Evolutionary conservation across 1,284 basidiomycete species (phyloP).

Genomic region (Tylopilus sp.): DNA sequence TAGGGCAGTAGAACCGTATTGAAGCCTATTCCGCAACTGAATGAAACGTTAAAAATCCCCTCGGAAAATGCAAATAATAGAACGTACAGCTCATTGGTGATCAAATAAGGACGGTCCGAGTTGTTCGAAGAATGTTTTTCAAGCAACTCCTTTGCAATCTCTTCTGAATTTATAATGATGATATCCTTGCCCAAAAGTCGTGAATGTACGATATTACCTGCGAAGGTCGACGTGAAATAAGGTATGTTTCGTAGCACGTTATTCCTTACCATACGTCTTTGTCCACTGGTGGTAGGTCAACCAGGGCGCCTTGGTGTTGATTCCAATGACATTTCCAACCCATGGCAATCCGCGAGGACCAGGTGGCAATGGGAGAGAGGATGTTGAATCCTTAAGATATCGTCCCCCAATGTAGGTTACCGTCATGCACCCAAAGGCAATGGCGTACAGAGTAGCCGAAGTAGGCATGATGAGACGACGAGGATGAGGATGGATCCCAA

Average conservation of each 20-base stretch:
- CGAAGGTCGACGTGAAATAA: neutral
- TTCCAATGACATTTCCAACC: slow-evolving; percentile 17
- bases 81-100: slow-evolving; percentile 19
- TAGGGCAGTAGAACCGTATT: slow-evolving; percentile 46
- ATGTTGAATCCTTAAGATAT: neutral
- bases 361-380: slow-evolving; percentile 1
- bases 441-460: neutral
- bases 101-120: slow-evolving; percentile 32
- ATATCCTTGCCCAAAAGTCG: slow-evolving; percentile 43
- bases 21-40: slow-evolving; percentile 51
- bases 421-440: neutral
- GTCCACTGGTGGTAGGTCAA: slow-evolving; percentile 29
- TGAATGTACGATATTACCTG: slow-evolving; percentile 42
- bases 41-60: too few species aligned
- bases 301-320: slow-evolving; percentile 27
- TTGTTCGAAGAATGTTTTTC: slow-evolving; percentile 12
- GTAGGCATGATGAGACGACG: neutral
- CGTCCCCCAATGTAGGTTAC: neutral
- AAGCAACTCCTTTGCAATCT: slow-evolving; percentile 15
- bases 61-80: too few species aligned
- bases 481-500: neutral
- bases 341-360: slow-evolving; percentile 10
- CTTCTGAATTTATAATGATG: slow-evolving; percentile 45
- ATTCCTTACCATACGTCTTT: slow-evolving; percentile 17
- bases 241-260: neutral